phyloP scores from a whole-genome alignment of 2,329 filamentous ascomycete species.

The Salinomyces thailandicus region DNA sequence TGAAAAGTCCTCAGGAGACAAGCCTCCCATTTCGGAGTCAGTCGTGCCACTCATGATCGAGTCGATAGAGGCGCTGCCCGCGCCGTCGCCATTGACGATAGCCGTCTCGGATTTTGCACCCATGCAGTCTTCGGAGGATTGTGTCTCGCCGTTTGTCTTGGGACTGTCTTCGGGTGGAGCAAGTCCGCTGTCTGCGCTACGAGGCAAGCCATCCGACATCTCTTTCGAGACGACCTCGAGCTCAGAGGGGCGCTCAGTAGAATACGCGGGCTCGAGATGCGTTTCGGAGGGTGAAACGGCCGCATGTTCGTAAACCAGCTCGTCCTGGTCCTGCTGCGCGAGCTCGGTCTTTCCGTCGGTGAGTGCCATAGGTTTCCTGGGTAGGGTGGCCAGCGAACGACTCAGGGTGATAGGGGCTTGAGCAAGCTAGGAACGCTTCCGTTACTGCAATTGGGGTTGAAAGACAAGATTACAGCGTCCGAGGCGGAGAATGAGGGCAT shows the following conservation, averaged over 20 bases:
- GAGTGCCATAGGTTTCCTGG: background rate
- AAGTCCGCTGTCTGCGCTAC: conserved; percentile 4
- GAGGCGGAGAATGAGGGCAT: background rate
- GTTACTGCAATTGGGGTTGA: background rate
- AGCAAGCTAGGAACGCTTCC: background rate
- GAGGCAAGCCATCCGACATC: conserved; percentile 2
- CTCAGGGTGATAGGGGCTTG: background rate
- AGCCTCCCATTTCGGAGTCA: background rate
- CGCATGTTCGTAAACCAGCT: background rate
- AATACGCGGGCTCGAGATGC: too few species aligned
- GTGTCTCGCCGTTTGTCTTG: background rate
- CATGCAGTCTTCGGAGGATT: background rate
- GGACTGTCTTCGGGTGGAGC: conserved; percentile 5
- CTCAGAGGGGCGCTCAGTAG: conserved; percentile 5
- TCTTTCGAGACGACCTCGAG: conserved; percentile 9
- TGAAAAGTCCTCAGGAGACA: conserved; percentile 5
- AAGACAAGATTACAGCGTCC: background rate
- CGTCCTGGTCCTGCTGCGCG: background rate
- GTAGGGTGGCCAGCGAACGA: too few species aligned
- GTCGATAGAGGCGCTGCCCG: conserved; percentile 1
- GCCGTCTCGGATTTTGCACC: conserved; percentile 3
- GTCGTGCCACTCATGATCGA: background rate
- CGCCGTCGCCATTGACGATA: background rate
- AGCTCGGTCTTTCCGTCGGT: background rate
- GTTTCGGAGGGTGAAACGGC: too few species aligned